Conservation (phyloP, 1,284 basidiomycete genomes). For the Phlebopus sp. region DNA sequence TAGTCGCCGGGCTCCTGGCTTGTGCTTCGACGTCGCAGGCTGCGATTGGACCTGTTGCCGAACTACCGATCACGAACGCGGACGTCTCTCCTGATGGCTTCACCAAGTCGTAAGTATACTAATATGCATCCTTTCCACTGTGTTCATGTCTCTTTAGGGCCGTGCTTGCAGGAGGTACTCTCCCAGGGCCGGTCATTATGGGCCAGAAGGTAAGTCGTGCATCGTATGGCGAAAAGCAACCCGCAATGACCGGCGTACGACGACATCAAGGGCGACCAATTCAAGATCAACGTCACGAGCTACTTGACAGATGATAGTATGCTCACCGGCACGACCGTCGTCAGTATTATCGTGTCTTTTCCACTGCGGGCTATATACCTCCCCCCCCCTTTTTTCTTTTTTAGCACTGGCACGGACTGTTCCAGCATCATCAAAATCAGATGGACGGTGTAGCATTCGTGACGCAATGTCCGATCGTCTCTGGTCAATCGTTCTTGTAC, state of each 20-base stretch:
- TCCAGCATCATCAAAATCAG: conserved; percentile 16
- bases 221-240: conserved; percentile 10
- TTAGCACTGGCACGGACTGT: conserved; percentile 31
- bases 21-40: background rate
- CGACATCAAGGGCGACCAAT: conserved; percentile 11
- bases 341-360: conserved; percentile 19
- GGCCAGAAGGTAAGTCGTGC: conserved; percentile 28
- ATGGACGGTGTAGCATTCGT: conserved; percentile 25
- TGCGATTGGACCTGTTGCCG: conserved; percentile 21
- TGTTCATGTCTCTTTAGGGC: conserved; percentile 6
- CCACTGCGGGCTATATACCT: too few relatives aligned
- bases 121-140: background rate
- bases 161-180: conserved; percentile 18
- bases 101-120: conserved; percentile 15
- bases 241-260: too few relatives aligned
- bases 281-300: conserved; percentile 17
- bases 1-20: conserved; percentile 1
- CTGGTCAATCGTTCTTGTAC: conserved; percentile 23
- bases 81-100: conserved; percentile 34
- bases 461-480: conserved; percentile 24
- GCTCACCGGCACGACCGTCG: conserved; percentile 27
- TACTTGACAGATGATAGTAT: conserved; percentile 15
- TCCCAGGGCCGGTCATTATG: conserved; percentile 30
- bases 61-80: conserved; percentile 28
- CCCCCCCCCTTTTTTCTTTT: too few relatives aligned